A percentile compares a stretch with the other conserved stretches of the same genome.
These are phyloP conservation scores for Suillus hirtellus DNA, from an alignment of 768 basidiomycete genomes.

Conservation along the genomic window DNA sequence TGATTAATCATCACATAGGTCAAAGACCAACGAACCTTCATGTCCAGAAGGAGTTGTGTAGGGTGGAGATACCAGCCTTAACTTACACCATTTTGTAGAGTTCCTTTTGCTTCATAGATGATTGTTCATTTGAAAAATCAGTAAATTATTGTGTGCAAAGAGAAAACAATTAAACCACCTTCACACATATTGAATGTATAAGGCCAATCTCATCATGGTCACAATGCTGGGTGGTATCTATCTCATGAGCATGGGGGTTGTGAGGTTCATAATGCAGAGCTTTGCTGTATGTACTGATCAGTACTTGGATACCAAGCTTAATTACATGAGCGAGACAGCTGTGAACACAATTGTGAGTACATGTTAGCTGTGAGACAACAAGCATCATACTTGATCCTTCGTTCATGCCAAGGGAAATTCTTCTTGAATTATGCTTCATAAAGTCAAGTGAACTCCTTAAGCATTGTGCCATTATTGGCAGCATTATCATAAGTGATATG, in stretches of 20 bases:
- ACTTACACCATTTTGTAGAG: constrained; percentile 26
- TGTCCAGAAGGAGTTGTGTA: constrained; percentile 27
- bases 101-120: constrained; percentile 14
- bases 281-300: constrained; percentile 19
- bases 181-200: constrained; percentile 19
- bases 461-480: constrained; percentile 38
- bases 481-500: constrained; percentile 41
- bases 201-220: constrained; percentile 26
- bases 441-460: constrained; percentile 24
- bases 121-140: constrained; percentile 20
- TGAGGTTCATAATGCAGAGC: not conserved
- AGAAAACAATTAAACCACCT: not conserved
- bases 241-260: not conserved
- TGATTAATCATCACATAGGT: constrained; percentile 29
- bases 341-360: not conserved
- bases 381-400: not conserved
- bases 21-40: constrained; percentile 35
- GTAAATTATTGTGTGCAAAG: not conserved
- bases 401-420: not conserved
- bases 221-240: not conserved
- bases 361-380: not conserved
- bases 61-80: constrained; percentile 2
- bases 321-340: constrained; percentile 37
- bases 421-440: not conserved
- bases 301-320: constrained; percentile 34